phyloP scores from a whole-genome alignment of 345 rosid species.

The Xanthoceras sorbifolium region DNA sequence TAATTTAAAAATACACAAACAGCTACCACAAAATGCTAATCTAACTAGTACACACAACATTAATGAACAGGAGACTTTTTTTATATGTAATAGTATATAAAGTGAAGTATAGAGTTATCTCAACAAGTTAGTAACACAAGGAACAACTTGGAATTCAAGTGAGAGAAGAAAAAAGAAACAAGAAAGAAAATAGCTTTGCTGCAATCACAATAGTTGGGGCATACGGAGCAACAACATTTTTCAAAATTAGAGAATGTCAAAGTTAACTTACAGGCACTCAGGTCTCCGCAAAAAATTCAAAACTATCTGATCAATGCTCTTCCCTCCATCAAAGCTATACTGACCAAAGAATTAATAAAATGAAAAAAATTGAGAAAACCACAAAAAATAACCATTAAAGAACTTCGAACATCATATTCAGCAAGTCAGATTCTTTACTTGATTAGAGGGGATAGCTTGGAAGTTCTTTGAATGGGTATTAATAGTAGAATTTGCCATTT shows the following conservation, averaged over 20 bases:
- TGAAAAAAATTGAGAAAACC: conserved; percentile 10
- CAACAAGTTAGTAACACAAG: no score
- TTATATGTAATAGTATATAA: no score
- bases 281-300: conserved; percentile 61
- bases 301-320: conserved; percentile 47
- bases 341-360: conserved; percentile 50
- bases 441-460: conserved; percentile 54
- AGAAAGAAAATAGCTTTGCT: not conserved
- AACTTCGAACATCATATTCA: not conserved
- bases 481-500: conserved; percentile 48
- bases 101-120: no score
- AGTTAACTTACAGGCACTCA: conserved; percentile 59
- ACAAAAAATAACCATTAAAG: not conserved
- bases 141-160: no score
- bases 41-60: not conserved
- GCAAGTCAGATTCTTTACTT: conserved; percentile 38
- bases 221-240: not conserved
- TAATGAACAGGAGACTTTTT: not conserved
- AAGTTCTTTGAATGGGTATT: conserved; percentile 46
- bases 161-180: not conserved
- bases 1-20: not conserved
- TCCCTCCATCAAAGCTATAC: conserved; percentile 40
- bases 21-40: not conserved
- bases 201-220: not conserved
- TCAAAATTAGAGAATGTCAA: conserved; percentile 11